Evolutionary conservation across 2,329 filamentous ascomycete genomes (phyloP).

Genomic region (Byssoonygena ceratinophila): DNA sequence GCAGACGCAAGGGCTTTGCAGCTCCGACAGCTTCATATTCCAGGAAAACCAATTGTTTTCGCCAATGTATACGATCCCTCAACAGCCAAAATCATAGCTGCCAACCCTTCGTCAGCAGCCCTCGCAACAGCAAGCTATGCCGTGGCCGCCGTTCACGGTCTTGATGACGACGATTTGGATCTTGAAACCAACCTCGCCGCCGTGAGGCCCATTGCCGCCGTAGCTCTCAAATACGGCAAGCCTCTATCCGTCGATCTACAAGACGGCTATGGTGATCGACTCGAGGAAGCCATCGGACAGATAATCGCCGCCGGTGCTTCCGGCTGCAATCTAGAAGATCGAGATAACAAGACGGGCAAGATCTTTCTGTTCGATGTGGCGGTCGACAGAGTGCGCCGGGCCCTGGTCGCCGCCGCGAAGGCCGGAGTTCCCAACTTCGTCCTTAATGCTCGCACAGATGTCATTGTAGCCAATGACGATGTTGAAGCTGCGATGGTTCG

Average conservation of each 20-base stretch:
- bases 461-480: slow-evolving; percentile 34
- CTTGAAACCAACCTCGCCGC: slow-evolving; percentile 43
- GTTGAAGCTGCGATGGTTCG: slow-evolving; percentile 44
- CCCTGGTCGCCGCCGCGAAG: slow-evolving; percentile 23
- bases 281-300: slow-evolving; percentile 37
- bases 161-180: slow-evolving; percentile 42
- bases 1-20: slow-evolving; percentile 13
- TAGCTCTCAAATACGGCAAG: slow-evolving; percentile 34
- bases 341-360: slow-evolving; percentile 28
- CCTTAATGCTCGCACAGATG: slow-evolving; percentile 49
- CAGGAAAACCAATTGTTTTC: slow-evolving; percentile 43
- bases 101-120: slow-evolving; percentile 28
- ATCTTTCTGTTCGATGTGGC: slow-evolving; percentile 39
- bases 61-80: slow-evolving; percentile 47
- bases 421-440: slow-evolving; percentile 47
- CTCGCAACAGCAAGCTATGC: slow-evolving; percentile 45
- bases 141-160: slow-evolving; percentile 39
- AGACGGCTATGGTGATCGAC: slow-evolving; percentile 46
- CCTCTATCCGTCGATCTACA: slow-evolving; percentile 51
- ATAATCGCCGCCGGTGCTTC: slow-evolving; percentile 45
- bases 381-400: slow-evolving; percentile 36
- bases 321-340: slow-evolving; percentile 52
- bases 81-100: slow-evolving; percentile 38
- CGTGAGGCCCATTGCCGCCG: slow-evolving; percentile 37
- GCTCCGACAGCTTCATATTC: slow-evolving; percentile 37